Evolutionary conservation across 2,329 filamentous ascomycete species (phyloP), one percentile per base, ranked within the genome.

Genomic region (Colletotrichum sp.): DNA sequence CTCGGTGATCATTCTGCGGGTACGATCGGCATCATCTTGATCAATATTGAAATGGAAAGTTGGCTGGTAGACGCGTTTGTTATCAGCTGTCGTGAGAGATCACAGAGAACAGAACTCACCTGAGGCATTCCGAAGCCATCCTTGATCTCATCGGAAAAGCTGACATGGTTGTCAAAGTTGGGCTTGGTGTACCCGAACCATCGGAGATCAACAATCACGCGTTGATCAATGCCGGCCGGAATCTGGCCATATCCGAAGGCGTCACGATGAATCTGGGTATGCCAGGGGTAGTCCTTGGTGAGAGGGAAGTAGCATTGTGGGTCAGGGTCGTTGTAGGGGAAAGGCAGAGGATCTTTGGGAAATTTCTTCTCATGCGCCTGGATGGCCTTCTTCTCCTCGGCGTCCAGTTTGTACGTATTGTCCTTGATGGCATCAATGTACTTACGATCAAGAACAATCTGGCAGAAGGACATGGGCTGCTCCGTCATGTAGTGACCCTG

Each of bases 271-370:
- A 59, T 59, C 55, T 59, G 60, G 4, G 60, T 32, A 0, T 64
- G 60, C 60, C 60, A 64, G 6, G 60, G 60, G 60, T 64, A 39
- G 18, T 32, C 34, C 60, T 64, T 8, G 28, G 24, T 26, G 24
- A 32, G 34, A 26, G 60, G 60, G 28, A 64, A 64, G 60, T 64
- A 64, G 16, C 60, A 64, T 39, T 64, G 60, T 2, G 60, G 60
- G 28, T 64, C 60, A 21, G 60, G 60, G 28, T 64, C 28, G 60
- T 39, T 64, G 9, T 26, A 64, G 18, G 60, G 60, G 18, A 64
- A 32, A 1, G 60, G 60, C 24, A 64, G 16, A 32, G 60, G 60
- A 36, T 64, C 60, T 0, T 64, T 59, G 12, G 55, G 55, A 28
- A 26, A 28, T 8, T 59, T 59, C 5, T 28, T 7, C 24, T 28